These are phyloP conservation scores for Globisporangium sylvaticum DNA, from an alignment of 352 stramenopile species.

Conservation along the genomic window DNA sequence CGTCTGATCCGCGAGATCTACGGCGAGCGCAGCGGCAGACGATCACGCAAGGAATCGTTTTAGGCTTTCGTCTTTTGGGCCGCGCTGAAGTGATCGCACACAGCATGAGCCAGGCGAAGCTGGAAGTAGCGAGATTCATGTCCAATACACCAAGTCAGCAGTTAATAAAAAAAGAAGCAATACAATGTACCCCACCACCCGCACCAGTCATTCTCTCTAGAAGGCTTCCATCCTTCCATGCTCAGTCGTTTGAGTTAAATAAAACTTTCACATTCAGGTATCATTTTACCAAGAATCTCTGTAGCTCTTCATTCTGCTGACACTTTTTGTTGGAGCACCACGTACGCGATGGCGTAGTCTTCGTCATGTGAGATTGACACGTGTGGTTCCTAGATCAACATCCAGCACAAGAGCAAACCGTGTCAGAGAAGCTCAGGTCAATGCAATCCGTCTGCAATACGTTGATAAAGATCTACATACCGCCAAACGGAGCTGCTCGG, in stretches of 20 bases:
- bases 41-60: constrained; percentile 51
- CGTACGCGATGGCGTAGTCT: constrained; percentile 79
- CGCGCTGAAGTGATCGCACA: background rate
- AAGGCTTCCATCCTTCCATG: too few species aligned
- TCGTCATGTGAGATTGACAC: constrained; percentile 80
- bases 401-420: background rate
- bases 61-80: constrained; percentile 11
- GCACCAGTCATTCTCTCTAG: too few species aligned
- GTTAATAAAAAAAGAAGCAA: background rate
- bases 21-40: constrained; percentile 34
- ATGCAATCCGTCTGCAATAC: background rate
- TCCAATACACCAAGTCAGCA: background rate
- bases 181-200: background rate
- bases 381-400: constrained; percentile 28
- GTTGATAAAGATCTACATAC: constrained; percentile 21
- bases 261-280: background rate
- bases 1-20: constrained; percentile 67
- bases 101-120: background rate
- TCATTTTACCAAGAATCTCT: background rate
- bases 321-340: constrained; percentile 48
- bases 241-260: background rate
- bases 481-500: constrained; percentile 44
- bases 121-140: background rate
- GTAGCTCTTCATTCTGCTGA: background rate
- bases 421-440: background rate